These are phyloP conservation scores for Waitea zeae DNA, from an alignment of 1,284 basidiomycete genomes.

Conservation along the genomic window DNA sequence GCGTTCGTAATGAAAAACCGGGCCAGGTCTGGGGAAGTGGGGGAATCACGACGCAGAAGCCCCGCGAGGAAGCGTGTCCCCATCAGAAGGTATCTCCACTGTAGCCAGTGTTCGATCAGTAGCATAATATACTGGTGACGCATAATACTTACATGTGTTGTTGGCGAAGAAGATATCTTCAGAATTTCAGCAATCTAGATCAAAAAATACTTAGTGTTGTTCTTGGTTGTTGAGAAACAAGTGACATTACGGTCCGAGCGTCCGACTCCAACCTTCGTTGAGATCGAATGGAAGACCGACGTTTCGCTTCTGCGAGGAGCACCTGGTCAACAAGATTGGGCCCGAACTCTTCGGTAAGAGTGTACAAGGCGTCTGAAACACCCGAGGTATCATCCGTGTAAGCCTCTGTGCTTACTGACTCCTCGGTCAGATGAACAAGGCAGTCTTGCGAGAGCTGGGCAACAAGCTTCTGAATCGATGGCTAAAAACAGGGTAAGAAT, in stretches of 20 bases:
- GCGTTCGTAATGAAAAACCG: slow-evolving; percentile 55
- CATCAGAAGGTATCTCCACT: slow-evolving; percentile 87
- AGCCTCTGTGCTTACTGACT: slow-evolving; percentile 39
- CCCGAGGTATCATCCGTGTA: slow-evolving; percentile 29
- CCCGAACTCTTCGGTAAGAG: slow-evolving; percentile 32
- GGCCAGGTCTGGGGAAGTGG: slow-evolving; percentile 45
- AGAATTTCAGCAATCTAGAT: slow-evolving; percentile 46
- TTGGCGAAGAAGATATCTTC: slow-evolving; percentile 42
- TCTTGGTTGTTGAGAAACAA: too few relatives aligned
- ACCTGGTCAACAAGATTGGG: slow-evolving; percentile 20
- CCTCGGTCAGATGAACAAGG: slow-evolving; percentile 38
- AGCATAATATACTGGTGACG: background rate
- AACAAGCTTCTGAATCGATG: slow-evolving; percentile 84
- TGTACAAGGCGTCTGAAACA: slow-evolving; percentile 25
- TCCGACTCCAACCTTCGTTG: slow-evolving; percentile 24
- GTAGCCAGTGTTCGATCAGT: slow-evolving; percentile 4
- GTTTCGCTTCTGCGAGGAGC: slow-evolving; percentile 24
- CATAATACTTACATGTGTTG: slow-evolving; percentile 45
- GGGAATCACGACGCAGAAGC: slow-evolving; percentile 62
- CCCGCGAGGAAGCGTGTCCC: slow-evolving; percentile 57
- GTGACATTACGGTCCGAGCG: too few relatives aligned
- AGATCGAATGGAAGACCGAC: slow-evolving; percentile 23
- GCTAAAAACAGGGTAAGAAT: slow-evolving; percentile 24
- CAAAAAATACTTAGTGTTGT: too few relatives aligned
- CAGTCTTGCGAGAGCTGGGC: slow-evolving; percentile 57